These are phyloP conservation scores for Pyronema domesticum DNA, from an alignment of 495 filamentous ascomycete species.

Conservation along the genomic window DNA sequence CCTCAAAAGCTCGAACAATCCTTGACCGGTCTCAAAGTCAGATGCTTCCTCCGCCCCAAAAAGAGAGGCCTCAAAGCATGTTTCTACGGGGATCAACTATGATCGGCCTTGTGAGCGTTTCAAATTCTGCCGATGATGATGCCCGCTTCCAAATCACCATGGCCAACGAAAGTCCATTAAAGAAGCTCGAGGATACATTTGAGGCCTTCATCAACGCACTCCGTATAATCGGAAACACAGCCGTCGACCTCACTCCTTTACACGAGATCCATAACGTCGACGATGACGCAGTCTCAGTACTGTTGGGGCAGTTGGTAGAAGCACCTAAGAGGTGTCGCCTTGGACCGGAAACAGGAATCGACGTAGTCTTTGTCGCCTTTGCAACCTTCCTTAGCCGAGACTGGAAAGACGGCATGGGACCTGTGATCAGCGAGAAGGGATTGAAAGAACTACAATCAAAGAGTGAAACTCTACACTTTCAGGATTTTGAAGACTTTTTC, in stretches of 20 bases:
- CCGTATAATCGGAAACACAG: constrained; percentile 39
- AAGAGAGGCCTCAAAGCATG: constrained; percentile 11
- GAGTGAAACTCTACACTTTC: constrained; percentile 52
- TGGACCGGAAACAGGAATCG: constrained; percentile 29
- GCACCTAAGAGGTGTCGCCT: constrained; percentile 7
- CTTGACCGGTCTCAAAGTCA: constrained; percentile 21
- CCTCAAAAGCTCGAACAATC: constrained; percentile 10
- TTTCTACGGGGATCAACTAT: constrained; percentile 16
- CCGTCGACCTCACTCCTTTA: constrained; percentile 35
- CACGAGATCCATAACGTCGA: constrained; percentile 35
- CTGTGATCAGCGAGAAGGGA: constrained; percentile 47
- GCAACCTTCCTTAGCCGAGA: constrained; percentile 81
- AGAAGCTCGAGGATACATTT: constrained; percentile 69
- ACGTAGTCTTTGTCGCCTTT: constrained; percentile 84
- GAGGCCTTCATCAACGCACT: constrained; percentile 66
- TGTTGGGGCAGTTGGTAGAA: constrained; percentile 26
- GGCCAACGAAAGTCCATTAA: constrained; percentile 28
- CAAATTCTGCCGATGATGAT: constrained; percentile 18
- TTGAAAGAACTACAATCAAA: constrained; percentile 54
- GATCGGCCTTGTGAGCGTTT: constrained; percentile 9
- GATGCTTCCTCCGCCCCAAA: constrained; percentile 16
- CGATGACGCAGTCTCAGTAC: constrained; percentile 37
- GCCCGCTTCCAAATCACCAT: constrained; percentile 26
- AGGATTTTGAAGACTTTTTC: constrained; percentile 76
- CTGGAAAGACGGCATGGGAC: constrained; percentile 78